Conservation (phyloP, 371 early-diverging fungal genomes). For the Catenaria anguillulae region DNA sequence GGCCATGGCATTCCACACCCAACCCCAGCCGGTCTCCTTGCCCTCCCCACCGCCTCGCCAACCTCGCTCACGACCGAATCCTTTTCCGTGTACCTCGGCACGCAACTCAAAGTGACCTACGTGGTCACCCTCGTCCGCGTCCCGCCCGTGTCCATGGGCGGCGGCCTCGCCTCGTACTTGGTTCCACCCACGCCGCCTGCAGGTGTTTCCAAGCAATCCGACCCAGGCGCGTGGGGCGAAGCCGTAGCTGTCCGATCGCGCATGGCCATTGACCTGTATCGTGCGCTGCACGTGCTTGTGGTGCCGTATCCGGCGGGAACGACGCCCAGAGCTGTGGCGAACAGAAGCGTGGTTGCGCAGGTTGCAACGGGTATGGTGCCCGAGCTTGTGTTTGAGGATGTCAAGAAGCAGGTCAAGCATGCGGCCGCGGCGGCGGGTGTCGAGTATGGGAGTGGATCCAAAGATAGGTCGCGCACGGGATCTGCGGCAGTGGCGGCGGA, state of each 20-base stretch:
- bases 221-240: neutral
- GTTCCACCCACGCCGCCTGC: neutral
- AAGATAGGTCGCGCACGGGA: too few relatives aligned
- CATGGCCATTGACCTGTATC: constrained; percentile 1
- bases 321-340: neutral
- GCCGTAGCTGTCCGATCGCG: neutral
- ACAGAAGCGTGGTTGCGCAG: neutral
- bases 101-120: neutral
- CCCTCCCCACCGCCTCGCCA: neutral
- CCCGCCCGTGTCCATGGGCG: neutral
- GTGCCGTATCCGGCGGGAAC: neutral
- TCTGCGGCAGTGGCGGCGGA: neutral
- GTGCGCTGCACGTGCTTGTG: neutral
- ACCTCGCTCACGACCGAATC: neutral
- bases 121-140: neutral
- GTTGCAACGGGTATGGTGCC: neutral
- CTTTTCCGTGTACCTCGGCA: neutral
- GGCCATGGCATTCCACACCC: too few relatives aligned
- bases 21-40: too few relatives aligned
- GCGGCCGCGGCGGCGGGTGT: neutral
- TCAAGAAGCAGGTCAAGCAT: neutral
- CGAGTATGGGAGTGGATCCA: too few relatives aligned
- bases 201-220: neutral
- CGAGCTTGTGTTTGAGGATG: neutral
- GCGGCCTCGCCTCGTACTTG: neutral